Base-by-base conservation (phyloP, 2,329 filamentous ascomycete species). In the Sporothrix protearum region DNA sequence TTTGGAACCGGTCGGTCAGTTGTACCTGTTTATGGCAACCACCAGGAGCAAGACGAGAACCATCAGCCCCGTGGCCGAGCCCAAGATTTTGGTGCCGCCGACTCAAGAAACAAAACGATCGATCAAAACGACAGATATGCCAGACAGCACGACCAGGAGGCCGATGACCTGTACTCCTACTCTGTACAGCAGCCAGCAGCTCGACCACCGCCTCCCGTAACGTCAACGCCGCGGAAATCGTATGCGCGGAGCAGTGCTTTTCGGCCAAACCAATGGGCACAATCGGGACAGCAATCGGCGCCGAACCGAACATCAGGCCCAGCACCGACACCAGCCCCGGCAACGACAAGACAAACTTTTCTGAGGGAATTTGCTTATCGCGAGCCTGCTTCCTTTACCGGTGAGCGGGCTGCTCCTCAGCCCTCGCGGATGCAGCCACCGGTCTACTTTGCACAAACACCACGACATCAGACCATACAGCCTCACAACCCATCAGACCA, bases 251-350 rank as follows among this genome's bases (percentile, higher is more conserved):
- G 16, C 49, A 59, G 39, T 12, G 42, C 49, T 1, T 69, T 69
- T 16, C 36, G 49, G 7, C 71, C 71, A 19, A 72, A 72, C 9
- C 67, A 66, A 25, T 72, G 67, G 67, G 71, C 71, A 14, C 57
- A 33, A 0, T 69, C 71, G 0, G 71, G 66, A 8, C 33, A 49
- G 1, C 64, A 45, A 49, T 10, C 59, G 33, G 47, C 10, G 12
- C 30, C 9, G n/a, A 55, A 3, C 55, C 66, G n/a, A 57, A 22
- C 49, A 68, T 19, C 64, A 33, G 22, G 25, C 5, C 16, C 64
- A 45, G 5, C 42, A n/a, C 14, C 25, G 16, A n/a, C 64, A 6
- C 10, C 49, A 6, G 49, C 42, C 1, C 47, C 42, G 2, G 22
- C 66, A 10, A 9, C 66, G 7, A 33, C 33, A 14, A 59, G 51